Evolutionary conservation across 2,329 filamentous ascomycete species (phyloP).

Genomic region (Verticillium isaacii): DNA sequence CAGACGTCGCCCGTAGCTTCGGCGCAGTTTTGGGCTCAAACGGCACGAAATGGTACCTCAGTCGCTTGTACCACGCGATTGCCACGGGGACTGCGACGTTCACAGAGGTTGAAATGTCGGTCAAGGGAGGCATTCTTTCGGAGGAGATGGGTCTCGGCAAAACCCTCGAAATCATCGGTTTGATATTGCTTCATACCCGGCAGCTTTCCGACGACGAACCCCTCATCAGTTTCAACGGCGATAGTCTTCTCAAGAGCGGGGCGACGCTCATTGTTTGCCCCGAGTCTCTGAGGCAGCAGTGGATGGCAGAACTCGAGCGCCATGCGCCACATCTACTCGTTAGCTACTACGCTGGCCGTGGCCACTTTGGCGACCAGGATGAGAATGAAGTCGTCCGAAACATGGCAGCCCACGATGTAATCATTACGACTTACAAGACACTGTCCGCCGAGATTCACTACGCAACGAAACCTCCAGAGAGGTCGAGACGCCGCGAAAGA

Average conservation of each 20-base stretch:
- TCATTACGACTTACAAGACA: constrained; percentile 63
- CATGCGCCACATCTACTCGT: constrained; percentile 55
- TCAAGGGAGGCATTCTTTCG: constrained; percentile 62
- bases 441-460: constrained; percentile 80
- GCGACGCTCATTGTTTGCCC: constrained; percentile 61
- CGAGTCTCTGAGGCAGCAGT: constrained; percentile 52
- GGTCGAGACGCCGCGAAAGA: constrained; percentile 60
- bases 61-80: constrained; percentile 57
- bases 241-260: constrained; percentile 40
- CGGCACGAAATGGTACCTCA: constrained; percentile 47
- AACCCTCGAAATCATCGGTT: constrained; percentile 68
- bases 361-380: constrained; percentile 1
- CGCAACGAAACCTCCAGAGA: constrained; percentile 63
- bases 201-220: neutral
- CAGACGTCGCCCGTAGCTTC: constrained; percentile 9
- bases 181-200: constrained; percentile 61
- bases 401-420: constrained; percentile 50
- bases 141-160: constrained; percentile 85
- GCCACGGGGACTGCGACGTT: constrained; percentile 44
- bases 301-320: constrained; percentile 53
- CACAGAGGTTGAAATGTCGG: constrained; percentile 28
- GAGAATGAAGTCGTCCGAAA: constrained; percentile 35
- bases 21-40: neutral
- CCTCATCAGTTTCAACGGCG: constrained; percentile 15
- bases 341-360: constrained; percentile 50